These are phyloP conservation scores for Mycena rosella DNA, from an alignment of 768 basidiomycete species.

Conservation along the genomic window DNA sequence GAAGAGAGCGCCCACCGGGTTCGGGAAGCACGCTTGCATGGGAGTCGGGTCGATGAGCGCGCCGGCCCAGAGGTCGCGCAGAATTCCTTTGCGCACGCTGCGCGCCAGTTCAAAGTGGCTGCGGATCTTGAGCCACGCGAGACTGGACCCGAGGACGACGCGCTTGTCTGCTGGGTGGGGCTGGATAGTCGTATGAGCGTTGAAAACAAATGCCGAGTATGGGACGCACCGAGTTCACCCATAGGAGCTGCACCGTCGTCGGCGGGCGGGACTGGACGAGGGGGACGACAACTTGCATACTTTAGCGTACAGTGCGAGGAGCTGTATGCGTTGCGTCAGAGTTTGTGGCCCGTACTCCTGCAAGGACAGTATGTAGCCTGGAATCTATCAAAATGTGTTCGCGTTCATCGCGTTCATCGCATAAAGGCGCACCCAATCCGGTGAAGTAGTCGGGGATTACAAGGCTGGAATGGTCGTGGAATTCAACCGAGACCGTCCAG, in stretches of 20 bases:
- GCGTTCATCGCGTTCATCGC: no score
- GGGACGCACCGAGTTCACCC: constrained; percentile 18
- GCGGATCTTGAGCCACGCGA: constrained; percentile 31
- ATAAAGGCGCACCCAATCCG: constrained; percentile 20
- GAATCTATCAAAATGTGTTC: no score
- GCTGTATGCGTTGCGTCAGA: constrained; percentile 9
- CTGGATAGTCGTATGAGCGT: neutral
- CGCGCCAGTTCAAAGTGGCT: constrained; percentile 28
- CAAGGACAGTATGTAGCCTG: constrained; percentile 28
- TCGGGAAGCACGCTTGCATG: constrained; percentile 29
- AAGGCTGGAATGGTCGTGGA: constrained; percentile 28
- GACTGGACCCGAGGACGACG: constrained; percentile 24
- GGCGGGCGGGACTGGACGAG: constrained; percentile 31
- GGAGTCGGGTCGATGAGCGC: constrained; percentile 25
- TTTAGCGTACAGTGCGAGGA: constrained; percentile 30
- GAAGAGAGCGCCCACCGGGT: constrained; percentile 26
- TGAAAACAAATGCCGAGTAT: neutral
- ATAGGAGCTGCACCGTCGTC: constrained; percentile 32
- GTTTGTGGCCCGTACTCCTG: constrained; percentile 11
- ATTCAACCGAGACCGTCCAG: constrained; percentile 19
- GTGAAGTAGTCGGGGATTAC: constrained; percentile 27
- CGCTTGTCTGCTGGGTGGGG: constrained; percentile 10
- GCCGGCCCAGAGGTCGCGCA: constrained; percentile 25
- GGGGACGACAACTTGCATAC: constrained; percentile 27
- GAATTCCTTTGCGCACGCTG: constrained; percentile 17